Evolutionary conservation across 176 grass and related monocot species (phyloP).

Genomic region (Eleusine indica): DNA sequence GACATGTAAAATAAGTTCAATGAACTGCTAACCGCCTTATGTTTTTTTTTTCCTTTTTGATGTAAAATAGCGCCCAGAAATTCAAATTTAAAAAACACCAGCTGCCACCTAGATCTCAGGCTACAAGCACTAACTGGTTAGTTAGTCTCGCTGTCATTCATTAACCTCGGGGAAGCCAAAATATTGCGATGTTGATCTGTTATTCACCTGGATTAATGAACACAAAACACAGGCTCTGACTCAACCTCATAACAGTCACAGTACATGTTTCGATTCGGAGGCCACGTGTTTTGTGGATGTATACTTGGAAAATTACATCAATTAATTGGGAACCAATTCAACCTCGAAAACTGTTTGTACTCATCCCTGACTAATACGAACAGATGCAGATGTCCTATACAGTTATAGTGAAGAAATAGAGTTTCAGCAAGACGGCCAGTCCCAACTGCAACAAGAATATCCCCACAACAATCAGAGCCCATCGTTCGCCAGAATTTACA

Average conservation of each 20-base stretch:
- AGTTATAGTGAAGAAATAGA: constrained; percentile 97
- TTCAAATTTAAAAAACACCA: not conserved
- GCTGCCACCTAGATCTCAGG: not conserved
- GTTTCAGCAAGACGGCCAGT: constrained; percentile 85
- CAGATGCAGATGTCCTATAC: constrained; percentile 53
- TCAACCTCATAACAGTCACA: not conserved
- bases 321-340: constrained; percentile 30
- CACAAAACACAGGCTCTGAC: constrained; percentile 8
- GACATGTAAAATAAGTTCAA: too few species aligned
- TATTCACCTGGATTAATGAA: constrained; percentile 26
- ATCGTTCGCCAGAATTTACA: constrained; percentile 82
- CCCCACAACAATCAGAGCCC: constrained; percentile 85
- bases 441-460: constrained; percentile 97
- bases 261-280: constrained; percentile 26
- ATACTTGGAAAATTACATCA: constrained; percentile 57
- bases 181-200: not conserved
- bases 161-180: not conserved
- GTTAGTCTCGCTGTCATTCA: not conserved
- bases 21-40: too few species aligned
- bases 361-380: constrained; percentile 45
- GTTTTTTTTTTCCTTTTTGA: too few species aligned
- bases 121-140: not conserved
- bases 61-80: not conserved
- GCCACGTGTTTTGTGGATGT: constrained; percentile 41
- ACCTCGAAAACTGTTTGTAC: constrained; percentile 37